Evolutionary conservation across 2,329 filamentous ascomycete species (phyloP).

Genomic region (Talaromyces sp.): DNA sequence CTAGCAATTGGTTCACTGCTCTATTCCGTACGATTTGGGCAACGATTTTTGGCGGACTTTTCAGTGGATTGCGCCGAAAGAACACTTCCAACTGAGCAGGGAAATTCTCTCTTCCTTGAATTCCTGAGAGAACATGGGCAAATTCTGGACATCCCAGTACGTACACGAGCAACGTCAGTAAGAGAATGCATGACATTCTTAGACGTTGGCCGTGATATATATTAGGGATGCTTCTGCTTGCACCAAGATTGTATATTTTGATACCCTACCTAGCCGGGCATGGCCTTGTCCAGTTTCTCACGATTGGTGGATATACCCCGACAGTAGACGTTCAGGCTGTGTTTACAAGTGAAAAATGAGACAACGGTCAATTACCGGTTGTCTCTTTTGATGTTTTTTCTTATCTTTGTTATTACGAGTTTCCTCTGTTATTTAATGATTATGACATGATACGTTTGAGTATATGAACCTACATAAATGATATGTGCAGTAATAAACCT

Average conservation of each 20-base stretch:
- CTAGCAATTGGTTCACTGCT: constrained; percentile 38
- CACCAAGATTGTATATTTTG: constrained; percentile 6
- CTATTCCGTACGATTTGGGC: constrained; percentile 38
- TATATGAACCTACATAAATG: constrained; percentile 10
- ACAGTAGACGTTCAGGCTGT: neutral
- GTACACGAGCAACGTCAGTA: neutral
- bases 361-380: neutral
- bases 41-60: constrained; percentile 37
- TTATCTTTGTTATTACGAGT: constrained; percentile 14
- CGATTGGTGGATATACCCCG: constrained; percentile 10
- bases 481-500: too few species aligned
- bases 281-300: neutral
- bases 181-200: neutral
- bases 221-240: neutral
- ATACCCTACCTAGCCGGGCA: constrained; percentile 4
- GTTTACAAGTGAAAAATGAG: neutral
- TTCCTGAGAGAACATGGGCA: constrained; percentile 4
- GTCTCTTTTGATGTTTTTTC: neutral
- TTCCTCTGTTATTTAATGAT: constrained; percentile 13
- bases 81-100: constrained; percentile 16
- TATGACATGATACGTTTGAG: constrained; percentile 8
- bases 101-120: constrained; percentile 22
- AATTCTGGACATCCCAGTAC: neutral
- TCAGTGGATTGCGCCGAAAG: constrained; percentile 36
- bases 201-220: neutral